Evolutionary conservation across 1,284 basidiomycete genomes (phyloP).

Genomic region (Sanguinoderma infundibulare): DNA sequence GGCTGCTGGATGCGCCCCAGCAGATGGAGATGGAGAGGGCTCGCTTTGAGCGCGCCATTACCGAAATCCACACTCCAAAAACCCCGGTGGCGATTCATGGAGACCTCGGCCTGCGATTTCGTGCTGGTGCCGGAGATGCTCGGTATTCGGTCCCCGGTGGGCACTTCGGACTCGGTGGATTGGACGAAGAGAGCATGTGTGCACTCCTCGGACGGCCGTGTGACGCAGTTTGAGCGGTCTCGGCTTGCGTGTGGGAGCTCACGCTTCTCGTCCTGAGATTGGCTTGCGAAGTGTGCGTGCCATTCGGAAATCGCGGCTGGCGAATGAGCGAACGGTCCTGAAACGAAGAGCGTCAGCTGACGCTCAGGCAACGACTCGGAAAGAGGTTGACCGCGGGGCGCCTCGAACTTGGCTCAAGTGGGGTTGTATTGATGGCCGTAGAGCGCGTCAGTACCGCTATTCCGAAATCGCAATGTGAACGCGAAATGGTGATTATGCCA

Average conservation of each 20-base stretch:
- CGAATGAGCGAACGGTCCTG: slow-evolving; percentile 5
- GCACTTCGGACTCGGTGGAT: background rate
- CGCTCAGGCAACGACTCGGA: background rate
- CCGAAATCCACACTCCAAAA: background rate
- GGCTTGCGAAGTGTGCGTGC: background rate
- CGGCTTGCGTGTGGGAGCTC: background rate
- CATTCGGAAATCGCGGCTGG: slow-evolving; percentile 11
- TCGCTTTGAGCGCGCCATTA: background rate
- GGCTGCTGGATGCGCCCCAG: background rate
- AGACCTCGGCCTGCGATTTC: background rate
- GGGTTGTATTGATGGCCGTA: background rate
- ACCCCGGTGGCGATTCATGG: background rate
- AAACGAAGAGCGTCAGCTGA: slow-evolving; percentile 1
- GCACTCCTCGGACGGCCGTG: background rate
- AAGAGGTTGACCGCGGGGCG: slow-evolving; percentile 12
- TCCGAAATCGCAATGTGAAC: background rate
- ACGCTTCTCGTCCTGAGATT: slow-evolving; percentile 1
- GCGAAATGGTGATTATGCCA: background rate
- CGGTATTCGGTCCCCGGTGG: slow-evolving; percentile 1
- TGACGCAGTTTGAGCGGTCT: background rate
- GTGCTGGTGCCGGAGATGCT: background rate
- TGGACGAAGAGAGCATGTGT: slow-evolving; percentile 3
- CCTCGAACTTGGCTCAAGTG: slow-evolving; percentile 10
- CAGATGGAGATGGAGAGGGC: background rate
- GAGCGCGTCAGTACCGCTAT: background rate